These are phyloP conservation scores for Ustilago nuda DNA, from an alignment of 1,284 basidiomycete species.

Conservation along the genomic window DNA sequence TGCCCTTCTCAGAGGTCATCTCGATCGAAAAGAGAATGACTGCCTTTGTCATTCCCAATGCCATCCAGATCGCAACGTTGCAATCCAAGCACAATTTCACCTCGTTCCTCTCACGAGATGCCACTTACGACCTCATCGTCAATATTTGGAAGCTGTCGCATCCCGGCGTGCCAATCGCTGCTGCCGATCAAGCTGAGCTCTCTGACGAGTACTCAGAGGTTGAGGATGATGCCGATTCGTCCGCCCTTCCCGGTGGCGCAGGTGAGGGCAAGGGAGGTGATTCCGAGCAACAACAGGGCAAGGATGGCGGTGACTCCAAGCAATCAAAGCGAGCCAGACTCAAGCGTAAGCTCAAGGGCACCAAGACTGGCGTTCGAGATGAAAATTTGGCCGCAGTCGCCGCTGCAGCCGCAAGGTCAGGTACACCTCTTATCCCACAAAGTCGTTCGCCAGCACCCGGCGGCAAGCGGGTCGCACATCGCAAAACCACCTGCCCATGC, in stretches of 20 bases:
- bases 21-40: constrained; percentile 98
- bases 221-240: constrained; percentile 44
- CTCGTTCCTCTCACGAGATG: constrained; percentile 94
- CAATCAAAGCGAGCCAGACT: constrained; percentile 57
- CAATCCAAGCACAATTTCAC: constrained; percentile 87
- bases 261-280: constrained; percentile 31
- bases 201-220: constrained; percentile 51
- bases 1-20: constrained; percentile 90
- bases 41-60: constrained; percentile 97
- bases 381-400: constrained; percentile 46
- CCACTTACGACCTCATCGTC: constrained; percentile 92
- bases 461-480: constrained; percentile 64
- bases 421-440: constrained; percentile 43
- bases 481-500: constrained; percentile 80
- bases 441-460: constrained; percentile 36
- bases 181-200: constrained; percentile 63
- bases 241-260: constrained; percentile 16
- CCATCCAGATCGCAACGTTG: constrained; percentile 87
- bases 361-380: constrained; percentile 48
- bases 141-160: constrained; percentile 95
- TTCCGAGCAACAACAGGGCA: constrained; percentile 22
- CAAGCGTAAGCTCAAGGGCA: constrained; percentile 56
- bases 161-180: constrained; percentile 76
- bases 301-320: constrained; percentile 33
- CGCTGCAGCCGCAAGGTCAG: constrained; percentile 40